Evolutionary conservation across 306 rosid genomes (phyloP).

Genomic region (Glycine soja): DNA sequence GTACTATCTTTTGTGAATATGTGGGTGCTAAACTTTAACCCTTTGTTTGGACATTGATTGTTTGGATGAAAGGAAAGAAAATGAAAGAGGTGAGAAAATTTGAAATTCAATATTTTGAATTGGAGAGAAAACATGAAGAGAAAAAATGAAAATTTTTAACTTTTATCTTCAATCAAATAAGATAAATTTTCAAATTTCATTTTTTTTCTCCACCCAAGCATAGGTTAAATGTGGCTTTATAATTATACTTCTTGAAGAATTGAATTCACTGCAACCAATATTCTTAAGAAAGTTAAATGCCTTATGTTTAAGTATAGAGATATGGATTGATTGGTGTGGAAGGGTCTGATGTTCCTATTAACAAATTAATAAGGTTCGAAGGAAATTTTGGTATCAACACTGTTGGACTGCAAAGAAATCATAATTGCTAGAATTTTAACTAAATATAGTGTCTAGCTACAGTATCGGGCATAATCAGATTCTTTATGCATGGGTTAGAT

Average conservation of each 20-base stretch:
- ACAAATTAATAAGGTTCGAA: constrained; percentile 11
- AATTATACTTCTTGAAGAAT: constrained; percentile 13
- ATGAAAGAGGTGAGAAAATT: neutral
- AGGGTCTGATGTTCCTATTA: constrained; percentile 23
- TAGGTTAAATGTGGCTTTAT: neutral
- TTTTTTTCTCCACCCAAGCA: too few relatives aligned
- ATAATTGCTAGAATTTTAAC: constrained; percentile 16
- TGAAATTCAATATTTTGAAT: neutral
- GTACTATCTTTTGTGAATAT: constrained; percentile 11
- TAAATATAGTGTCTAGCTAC: constrained; percentile 8
- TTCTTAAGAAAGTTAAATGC: constrained; percentile 28
- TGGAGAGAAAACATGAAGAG: neutral
- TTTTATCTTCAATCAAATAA: neutral
- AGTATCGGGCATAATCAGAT: constrained; percentile 26
- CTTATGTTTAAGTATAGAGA: neutral
- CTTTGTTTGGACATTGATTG: neutral
- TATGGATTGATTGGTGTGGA: neutral
- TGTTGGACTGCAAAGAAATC: constrained; percentile 29
- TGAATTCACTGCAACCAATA: constrained; percentile 12
- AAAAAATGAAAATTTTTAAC: neutral
- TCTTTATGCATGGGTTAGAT: constrained; percentile 6
- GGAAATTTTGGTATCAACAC: constrained; percentile 5
- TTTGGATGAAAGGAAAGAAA: neutral
- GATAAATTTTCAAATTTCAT: neutral
- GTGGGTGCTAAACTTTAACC: neutral